A percentile compares a stretch with the other conserved stretches of the same genome.
phyloP scores from a whole-genome alignment of 2,329 filamentous ascomycete species.

The Sclerotinia borealis region DNA sequence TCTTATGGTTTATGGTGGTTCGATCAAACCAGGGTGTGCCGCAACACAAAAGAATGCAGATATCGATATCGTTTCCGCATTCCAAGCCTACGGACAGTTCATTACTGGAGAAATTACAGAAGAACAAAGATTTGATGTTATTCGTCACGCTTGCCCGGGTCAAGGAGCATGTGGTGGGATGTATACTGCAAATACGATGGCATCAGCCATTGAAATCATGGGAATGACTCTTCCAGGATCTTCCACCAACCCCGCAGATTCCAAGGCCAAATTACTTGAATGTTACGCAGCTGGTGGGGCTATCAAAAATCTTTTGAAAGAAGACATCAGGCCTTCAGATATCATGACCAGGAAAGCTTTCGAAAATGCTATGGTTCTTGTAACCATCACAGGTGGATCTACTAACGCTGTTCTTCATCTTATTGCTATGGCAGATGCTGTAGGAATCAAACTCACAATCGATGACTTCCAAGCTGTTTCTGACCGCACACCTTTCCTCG shows the following conservation, averaged over 20 bases:
- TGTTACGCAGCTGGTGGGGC: constrained; percentile 66
- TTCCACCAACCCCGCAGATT: constrained; percentile 72
- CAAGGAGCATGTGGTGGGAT: constrained; percentile 82
- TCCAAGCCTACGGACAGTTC: constrained; percentile 96
- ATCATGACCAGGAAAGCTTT: constrained; percentile 77
- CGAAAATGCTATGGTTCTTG: constrained; percentile 78
- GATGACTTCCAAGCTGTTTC: constrained; percentile 83
- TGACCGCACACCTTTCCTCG: constrained; percentile 71
- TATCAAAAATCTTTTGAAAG: constrained; percentile 66
- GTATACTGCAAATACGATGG: constrained; percentile 75
- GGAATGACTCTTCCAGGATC: constrained; percentile 78
- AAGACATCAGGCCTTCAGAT: constrained; percentile 72
- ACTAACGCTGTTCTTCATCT: constrained; percentile 83
- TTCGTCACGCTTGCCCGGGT: constrained; percentile 82
- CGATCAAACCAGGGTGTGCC: constrained; percentile 86
- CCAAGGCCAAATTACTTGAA: constrained; percentile 64
- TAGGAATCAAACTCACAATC: constrained; percentile 74
- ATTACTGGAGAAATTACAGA: constrained; percentile 87
- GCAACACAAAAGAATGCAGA: constrained; percentile 63
- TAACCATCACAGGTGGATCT: constrained; percentile 76
- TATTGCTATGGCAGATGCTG: constrained; percentile 76
- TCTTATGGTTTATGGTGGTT: constrained; percentile 96
- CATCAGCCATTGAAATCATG: constrained; percentile 65
- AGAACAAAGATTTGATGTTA: constrained; percentile 88
- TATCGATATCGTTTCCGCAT: constrained; percentile 94